Percentiles rank a stretch among this genome's conserved stretches.
phyloP scores from a whole-genome alignment of 331 rosid genomes.

The Saraca asoca region DNA sequence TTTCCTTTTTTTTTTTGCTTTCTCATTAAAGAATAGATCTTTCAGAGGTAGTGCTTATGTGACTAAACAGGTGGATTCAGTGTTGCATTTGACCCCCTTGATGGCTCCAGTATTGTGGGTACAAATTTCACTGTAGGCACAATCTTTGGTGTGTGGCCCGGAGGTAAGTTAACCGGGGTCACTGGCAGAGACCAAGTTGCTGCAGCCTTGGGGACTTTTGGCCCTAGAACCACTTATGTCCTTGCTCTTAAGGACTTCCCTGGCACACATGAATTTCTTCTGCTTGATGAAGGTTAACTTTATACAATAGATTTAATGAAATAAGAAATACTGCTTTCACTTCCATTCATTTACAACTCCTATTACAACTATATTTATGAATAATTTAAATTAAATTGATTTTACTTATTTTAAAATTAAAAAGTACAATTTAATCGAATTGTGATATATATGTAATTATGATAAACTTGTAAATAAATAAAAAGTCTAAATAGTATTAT shows the following conservation, averaged over 20 bases:
- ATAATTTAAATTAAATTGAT: no score
- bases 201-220: constrained; percentile 95
- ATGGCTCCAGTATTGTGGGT: constrained; percentile 95
- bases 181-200: constrained; percentile 93
- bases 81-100: constrained; percentile 98
- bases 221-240: constrained; percentile 94
- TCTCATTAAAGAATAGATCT: background rate
- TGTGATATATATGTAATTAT: no score
- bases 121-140: constrained; percentile 98
- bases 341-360: no score
- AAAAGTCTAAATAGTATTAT: no score
- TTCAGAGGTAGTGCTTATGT: constrained; percentile 27
- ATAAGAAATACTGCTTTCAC: no score
- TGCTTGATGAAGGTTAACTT: constrained; percentile 85
- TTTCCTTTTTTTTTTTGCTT: no score
- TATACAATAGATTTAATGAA: background rate
- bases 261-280: constrained; percentile 96
- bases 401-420: no score
- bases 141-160: constrained; percentile 98
- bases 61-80: constrained; percentile 83
- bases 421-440: no score
- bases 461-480: no score
- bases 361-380: no score
- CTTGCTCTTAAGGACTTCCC: constrained; percentile 79
- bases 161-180: constrained; percentile 82